A percentile compares a stretch with the other conserved stretches of the same genome.
These are phyloP conservation scores for Lactarius tabidus DNA, from an alignment of 768 basidiomycete species.

Conservation along the genomic window DNA sequence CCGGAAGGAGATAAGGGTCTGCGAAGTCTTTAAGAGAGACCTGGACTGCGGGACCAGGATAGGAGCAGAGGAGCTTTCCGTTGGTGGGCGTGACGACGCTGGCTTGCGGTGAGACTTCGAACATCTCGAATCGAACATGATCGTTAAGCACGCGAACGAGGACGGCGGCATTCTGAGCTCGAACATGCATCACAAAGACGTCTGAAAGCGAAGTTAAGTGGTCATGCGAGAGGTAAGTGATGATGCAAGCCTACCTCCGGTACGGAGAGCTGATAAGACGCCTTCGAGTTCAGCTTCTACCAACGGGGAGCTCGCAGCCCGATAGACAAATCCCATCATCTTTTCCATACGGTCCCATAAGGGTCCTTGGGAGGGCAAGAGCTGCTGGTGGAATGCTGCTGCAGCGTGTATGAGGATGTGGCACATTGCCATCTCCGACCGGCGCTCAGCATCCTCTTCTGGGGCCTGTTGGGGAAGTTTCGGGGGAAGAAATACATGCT, in stretches of 20 bases:
- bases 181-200: conserved; percentile 11
- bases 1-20: neutral
- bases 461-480: conserved; percentile 15
- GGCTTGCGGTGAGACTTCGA: conserved; percentile 41
- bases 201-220: neutral
- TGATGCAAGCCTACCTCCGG: neutral
- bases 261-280: neutral
- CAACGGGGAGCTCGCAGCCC: neutral
- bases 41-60: conserved; percentile 41
- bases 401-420: conserved; percentile 8
- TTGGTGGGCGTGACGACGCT: conserved; percentile 36
- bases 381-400: neutral
- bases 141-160: neutral
- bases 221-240: too few species aligned
- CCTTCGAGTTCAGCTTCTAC: neutral
- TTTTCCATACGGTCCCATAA: conserved; percentile 1
- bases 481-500: conserved; percentile 19
- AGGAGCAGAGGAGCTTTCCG: conserved; percentile 33
- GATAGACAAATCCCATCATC: neutral
- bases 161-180: conserved; percentile 13
- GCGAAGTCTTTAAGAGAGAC: conserved; percentile 27
- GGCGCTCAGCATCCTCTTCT: neutral
- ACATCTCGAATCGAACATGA: conserved; percentile 26
- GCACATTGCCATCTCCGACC: conserved; percentile 3
- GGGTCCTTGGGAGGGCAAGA: neutral